phyloP scores from a whole-genome alignment of 495 filamentous ascomycete genomes.

The Neurospora sp. region DNA sequence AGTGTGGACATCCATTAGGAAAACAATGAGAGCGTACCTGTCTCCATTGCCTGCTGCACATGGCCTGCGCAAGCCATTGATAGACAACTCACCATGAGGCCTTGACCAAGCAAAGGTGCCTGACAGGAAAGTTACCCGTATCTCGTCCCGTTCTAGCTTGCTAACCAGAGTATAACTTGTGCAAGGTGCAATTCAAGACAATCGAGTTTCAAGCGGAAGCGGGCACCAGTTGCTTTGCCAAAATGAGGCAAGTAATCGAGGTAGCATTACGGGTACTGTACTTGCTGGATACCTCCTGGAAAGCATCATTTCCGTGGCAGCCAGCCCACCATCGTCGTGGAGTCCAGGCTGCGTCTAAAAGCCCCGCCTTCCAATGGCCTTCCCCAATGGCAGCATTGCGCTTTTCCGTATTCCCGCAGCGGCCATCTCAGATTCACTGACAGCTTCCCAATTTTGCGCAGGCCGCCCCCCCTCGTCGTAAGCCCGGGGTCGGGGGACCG shows the following conservation, averaged over 20 bases:
- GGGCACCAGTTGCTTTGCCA: background rate
- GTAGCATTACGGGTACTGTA: background rate
- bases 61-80: background rate
- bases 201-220: background rate
- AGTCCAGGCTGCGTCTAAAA: background rate
- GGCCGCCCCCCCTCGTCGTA: background rate
- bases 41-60: background rate
- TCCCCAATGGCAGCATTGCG: background rate
- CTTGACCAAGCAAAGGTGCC: background rate
- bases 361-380: background rate
- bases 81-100: background rate
- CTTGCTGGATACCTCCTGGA: background rate
- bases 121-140: background rate
- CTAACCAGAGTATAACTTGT: background rate
- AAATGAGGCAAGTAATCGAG: background rate
- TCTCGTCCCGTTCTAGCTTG: background rate
- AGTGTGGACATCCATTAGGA: background rate
- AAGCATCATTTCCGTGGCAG: background rate
- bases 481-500: background rate
- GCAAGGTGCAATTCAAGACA: background rate
- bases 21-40: background rate
- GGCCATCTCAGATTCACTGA: background rate
- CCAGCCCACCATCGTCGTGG: background rate
- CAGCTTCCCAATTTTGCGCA: background rate
- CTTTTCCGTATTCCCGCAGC: background rate